Evolutionary conservation across 352 stramenopile species (phyloP).

Genomic region (Pythium folliculosum): DNA sequence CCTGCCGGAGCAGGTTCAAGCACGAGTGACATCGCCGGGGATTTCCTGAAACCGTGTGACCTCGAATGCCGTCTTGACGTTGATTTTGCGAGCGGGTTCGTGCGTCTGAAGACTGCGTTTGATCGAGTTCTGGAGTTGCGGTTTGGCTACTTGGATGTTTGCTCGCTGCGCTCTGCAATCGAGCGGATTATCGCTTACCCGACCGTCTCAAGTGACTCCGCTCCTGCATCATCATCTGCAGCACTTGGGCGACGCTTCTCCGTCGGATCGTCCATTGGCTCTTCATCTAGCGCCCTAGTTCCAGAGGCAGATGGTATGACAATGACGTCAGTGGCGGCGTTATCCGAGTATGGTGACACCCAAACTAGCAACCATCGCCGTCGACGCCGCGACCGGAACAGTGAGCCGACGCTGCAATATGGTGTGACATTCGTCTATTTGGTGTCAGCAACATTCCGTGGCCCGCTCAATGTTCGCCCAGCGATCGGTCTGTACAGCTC

Average conservation of each 20-base stretch:
- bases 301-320: conserved; percentile 19
- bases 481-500: conserved; percentile 81
- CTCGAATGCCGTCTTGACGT: conserved; percentile 73
- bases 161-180: conserved; percentile 59
- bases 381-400: conserved; percentile 14
- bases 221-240: conserved; percentile 16
- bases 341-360: conserved; percentile 16
- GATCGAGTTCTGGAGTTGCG: conserved; percentile 79
- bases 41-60: conserved; percentile 80
- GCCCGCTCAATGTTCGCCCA: conserved; percentile 69
- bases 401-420: conserved; percentile 40
- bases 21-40: conserved; percentile 41
- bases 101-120: conserved; percentile 69
- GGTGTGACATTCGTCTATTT: conserved; percentile 71
- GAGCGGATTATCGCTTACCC: conserved; percentile 57
- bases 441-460: conserved; percentile 71
- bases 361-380: conserved; percentile 2
- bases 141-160: conserved; percentile 86
- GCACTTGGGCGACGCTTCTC: conserved; percentile 19
- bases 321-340: conserved; percentile 9
- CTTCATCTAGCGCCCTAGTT: conserved; percentile 12
- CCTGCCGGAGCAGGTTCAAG: conserved; percentile 1
- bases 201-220: conserved; percentile 4
- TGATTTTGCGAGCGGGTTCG: conserved; percentile 59
- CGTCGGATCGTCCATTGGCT: conserved; percentile 19